A percentile compares a stretch with the other conserved stretches of the same genome.
phyloP scores from a whole-genome alignment of 106 monocot genomes.

The Platanthera zijinensis region DNA sequence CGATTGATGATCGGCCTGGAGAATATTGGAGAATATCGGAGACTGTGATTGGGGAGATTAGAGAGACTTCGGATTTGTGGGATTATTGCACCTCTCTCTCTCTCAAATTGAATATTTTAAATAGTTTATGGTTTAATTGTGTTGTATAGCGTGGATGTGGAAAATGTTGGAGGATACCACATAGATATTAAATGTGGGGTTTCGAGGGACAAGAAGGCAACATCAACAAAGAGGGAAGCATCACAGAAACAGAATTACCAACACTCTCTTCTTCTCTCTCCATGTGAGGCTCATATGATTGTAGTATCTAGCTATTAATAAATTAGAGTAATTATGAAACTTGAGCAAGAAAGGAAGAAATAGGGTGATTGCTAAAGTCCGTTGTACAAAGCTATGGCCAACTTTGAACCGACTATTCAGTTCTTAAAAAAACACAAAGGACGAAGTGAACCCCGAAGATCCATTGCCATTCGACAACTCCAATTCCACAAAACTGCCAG shows the following conservation, averaged over 20 bases:
- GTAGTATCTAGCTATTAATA: neutral
- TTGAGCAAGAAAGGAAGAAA: neutral
- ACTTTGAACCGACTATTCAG: neutral
- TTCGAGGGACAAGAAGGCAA: too few species aligned
- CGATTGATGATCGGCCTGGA: neutral
- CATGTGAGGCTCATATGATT: constrained; percentile 1
- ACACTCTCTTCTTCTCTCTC: neutral
- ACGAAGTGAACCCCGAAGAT: neutral
- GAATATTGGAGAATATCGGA: neutral
- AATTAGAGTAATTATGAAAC: neutral
- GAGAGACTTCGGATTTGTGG: neutral
- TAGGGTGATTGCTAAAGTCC: neutral
- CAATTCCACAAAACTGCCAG: neutral
- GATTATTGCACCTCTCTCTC: neutral
- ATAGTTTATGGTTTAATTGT: too few species aligned
- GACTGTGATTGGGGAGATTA: neutral
- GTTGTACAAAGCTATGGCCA: neutral
- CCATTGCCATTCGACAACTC: neutral
- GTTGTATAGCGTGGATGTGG: too few species aligned
- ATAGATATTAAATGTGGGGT: too few species aligned
- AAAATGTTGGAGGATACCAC: too few species aligned
- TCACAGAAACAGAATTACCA: neutral
- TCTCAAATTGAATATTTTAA: too few species aligned
- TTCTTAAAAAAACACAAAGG: neutral
- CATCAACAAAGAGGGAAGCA: too few species aligned